A percentile compares a stretch with the other conserved stretches of the same genome.
Evolutionary conservation across 805 yeast genomes (phyloP).

Genomic region (Candida palmyrensis): DNA sequence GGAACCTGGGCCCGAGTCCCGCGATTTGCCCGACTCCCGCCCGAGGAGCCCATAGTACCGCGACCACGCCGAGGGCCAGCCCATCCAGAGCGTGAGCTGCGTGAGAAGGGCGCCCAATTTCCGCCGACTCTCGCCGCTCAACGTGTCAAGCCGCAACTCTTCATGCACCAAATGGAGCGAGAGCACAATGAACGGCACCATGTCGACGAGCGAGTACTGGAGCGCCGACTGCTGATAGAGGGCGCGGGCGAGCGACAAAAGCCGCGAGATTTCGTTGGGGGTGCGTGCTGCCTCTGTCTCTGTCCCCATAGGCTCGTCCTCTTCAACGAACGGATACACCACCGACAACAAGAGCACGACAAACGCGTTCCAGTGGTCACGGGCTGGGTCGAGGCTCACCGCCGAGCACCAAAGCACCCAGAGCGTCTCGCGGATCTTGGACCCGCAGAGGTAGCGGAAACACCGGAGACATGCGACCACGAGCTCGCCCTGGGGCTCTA

Average conservation of each 20-base stretch:
- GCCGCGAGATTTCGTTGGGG: constrained; percentile 25
- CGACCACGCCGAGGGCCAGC: constrained; percentile 69
- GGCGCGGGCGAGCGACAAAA: constrained; percentile 26
- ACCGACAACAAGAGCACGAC: constrained; percentile 47
- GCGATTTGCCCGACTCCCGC: too few species aligned
- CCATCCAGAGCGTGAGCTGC: constrained; percentile 61
- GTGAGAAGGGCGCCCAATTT: constrained; percentile 52
- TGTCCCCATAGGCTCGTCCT: constrained; percentile 7
- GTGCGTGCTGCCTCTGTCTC: constrained; percentile 18
- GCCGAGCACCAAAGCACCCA: constrained; percentile 63
- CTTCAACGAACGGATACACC: constrained; percentile 40
- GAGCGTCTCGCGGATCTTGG: constrained; percentile 51
- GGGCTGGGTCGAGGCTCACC: constrained; percentile 32
- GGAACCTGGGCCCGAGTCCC: too few species aligned
- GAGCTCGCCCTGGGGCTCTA: constrained; percentile 42
- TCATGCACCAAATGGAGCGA: constrained; percentile 76
- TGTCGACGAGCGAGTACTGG: constrained; percentile 43
- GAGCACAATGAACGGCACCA: constrained; percentile 58
- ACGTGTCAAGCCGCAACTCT: constrained; percentile 58
- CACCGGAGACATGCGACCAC: constrained; percentile 44
- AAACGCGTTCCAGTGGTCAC: constrained; percentile 59
- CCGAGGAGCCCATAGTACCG: constrained; percentile 43
- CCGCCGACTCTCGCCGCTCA: constrained; percentile 29
- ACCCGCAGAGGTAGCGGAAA: constrained; percentile 51
- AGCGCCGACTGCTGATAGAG: constrained; percentile 21